phyloP scores from a whole-genome alignment of 2,329 filamentous ascomycete species.

The Fusarium albidum region DNA sequence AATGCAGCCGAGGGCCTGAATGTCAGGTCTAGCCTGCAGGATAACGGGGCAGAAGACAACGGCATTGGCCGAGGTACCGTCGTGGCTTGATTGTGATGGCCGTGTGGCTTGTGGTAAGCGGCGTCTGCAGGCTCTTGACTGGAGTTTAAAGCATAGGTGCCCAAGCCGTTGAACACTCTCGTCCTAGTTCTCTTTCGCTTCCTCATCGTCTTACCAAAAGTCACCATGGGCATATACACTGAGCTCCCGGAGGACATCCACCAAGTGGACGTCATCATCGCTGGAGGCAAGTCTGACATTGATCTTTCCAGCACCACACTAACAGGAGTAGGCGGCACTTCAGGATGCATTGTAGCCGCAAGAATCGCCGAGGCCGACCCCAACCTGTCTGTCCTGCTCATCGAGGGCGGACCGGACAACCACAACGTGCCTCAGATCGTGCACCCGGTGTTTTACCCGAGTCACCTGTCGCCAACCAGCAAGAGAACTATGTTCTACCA shows the following conservation, averaged over 20 bases:
- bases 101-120: too few species aligned
- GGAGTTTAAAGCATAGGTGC: too few species aligned
- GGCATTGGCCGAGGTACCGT: too few species aligned
- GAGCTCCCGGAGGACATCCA: not conserved
- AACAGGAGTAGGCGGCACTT: slow-evolving; percentile 44
- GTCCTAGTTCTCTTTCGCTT: too few species aligned
- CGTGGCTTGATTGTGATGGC: too few species aligned
- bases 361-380: slow-evolving; percentile 43
- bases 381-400: slow-evolving; percentile 41
- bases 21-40: too few species aligned
- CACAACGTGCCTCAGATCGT: slow-evolving; percentile 38
- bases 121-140: too few species aligned
- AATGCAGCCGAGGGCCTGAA: too few species aligned
- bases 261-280: slow-evolving; percentile 4
- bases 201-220: too few species aligned
- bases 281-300: not conserved
- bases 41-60: too few species aligned
- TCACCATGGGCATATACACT: not conserved
- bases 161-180: too few species aligned
- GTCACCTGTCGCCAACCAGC: slow-evolving; percentile 33
- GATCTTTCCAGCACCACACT: not conserved
- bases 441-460: slow-evolving; percentile 40
- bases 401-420: slow-evolving; percentile 44
- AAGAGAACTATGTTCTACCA: slow-evolving; percentile 41
- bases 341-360: slow-evolving; percentile 43